A percentile compares a stretch with the other conserved stretches of the same genome.
These are phyloP conservation scores for Zygosaccharomyces bisporus DNA, from an alignment of 805 yeast genomes.

Conservation along the genomic window DNA sequence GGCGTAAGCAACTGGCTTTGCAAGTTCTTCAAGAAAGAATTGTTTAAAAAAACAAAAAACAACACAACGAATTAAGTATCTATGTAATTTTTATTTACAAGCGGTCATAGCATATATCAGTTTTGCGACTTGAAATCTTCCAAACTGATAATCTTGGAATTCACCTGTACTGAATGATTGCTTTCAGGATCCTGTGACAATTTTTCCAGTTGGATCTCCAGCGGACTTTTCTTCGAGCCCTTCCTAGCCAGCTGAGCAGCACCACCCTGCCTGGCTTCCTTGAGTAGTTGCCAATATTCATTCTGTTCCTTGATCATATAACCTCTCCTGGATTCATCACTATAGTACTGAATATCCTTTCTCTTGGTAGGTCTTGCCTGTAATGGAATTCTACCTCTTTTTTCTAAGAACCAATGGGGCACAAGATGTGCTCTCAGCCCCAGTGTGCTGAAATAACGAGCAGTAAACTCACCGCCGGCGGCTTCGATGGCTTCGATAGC, in stretches of 20 bases:
- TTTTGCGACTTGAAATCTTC: constrained; percentile 13
- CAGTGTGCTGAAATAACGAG: constrained; percentile 63
- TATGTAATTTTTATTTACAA: constrained; percentile 7
- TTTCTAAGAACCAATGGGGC: constrained; percentile 65
- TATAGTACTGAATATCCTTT: constrained; percentile 76
- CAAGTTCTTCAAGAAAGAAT: constrained; percentile 69
- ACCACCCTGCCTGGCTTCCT: constrained; percentile 23
- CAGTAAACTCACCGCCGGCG: constrained; percentile 69
- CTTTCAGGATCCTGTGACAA: constrained; percentile 36
- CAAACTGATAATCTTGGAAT: constrained; percentile 18
- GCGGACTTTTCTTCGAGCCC: constrained; percentile 34
- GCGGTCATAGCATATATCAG: neutral
- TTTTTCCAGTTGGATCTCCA: constrained; percentile 35
- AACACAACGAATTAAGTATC: neutral
- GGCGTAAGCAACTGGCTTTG: constrained; percentile 73
- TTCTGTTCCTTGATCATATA: constrained; percentile 50
- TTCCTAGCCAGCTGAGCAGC: constrained; percentile 20
- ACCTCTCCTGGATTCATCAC: constrained; percentile 69
- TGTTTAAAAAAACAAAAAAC: constrained; percentile 4
- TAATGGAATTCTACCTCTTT: constrained; percentile 76
- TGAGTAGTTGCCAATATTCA: constrained; percentile 26
- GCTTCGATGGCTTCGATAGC: constrained; percentile 73
- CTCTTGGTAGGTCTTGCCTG: constrained; percentile 81
- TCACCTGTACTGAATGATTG: constrained; percentile 15
- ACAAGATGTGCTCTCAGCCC: constrained; percentile 71